Conservation (phyloP, 192 early-diverging fungal genomes). For the Backusella tarrabulga region DNA sequence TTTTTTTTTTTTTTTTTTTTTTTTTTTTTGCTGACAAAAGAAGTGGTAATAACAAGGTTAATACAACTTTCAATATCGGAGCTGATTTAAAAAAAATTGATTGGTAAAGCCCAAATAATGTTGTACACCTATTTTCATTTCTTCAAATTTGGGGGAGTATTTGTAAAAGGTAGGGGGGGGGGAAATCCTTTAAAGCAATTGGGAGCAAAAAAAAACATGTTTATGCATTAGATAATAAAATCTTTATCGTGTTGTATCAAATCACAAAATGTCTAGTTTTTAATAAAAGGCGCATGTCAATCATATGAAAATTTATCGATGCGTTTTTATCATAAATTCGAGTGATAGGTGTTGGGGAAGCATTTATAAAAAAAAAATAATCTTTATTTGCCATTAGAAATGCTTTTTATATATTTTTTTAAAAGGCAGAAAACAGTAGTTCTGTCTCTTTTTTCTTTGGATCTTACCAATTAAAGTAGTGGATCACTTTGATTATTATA, state of each 20-base stretch:
- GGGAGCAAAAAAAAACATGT: not conserved
- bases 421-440: not conserved
- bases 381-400: not conserved
- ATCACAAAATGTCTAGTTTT: not conserved
- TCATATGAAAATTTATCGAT: not conserved
- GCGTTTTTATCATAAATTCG: not conserved
- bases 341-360: not conserved
- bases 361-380: not conserved
- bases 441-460: slow-evolving; percentile 2
- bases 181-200: not conserved
- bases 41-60: not conserved
- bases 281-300: not conserved
- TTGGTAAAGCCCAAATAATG: not conserved
- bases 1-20: no score
- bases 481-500: not conserved
- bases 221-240: not conserved
- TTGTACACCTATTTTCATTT: not conserved
- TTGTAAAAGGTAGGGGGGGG: not conserved
- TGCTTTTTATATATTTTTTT: not conserved
- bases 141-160: not conserved
- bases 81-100: not conserved
- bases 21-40: not conserved
- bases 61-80: not conserved
- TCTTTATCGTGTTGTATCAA: not conserved
- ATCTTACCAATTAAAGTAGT: slow-evolving; percentile 2